phyloP scores from a whole-genome alignment of 768 basidiomycete genomes.

The Pholiota molesta region DNA sequence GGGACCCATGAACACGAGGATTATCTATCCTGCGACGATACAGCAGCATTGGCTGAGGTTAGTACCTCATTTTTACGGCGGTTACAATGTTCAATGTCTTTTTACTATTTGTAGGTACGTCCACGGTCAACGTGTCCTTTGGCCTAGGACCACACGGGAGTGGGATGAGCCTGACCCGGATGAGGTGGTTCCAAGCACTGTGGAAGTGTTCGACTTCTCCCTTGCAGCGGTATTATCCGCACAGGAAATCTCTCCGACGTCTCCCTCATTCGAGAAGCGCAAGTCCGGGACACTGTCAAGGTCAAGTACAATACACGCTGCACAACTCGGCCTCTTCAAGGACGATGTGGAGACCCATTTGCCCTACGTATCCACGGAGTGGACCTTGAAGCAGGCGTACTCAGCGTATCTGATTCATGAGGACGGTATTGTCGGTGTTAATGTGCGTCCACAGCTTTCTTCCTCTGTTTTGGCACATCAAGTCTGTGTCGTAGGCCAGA shows the following conservation, averaged over 20 bases:
- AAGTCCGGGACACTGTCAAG: background rate
- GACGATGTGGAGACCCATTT: background rate
- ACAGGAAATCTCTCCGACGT: background rate
- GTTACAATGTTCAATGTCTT: no score
- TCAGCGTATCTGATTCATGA: slow-evolving; percentile 3
- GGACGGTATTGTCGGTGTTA: background rate
- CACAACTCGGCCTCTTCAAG: background rate
- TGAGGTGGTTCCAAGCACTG: no score
- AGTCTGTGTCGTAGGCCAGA: no score
- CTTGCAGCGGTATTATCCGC: background rate
- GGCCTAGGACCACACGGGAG: no score
- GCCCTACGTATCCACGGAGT: background rate
- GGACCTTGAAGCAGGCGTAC: background rate
- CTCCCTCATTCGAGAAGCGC: no score
- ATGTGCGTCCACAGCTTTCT: background rate
- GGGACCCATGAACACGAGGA: background rate
- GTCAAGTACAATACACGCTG: background rate
- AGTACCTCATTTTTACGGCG: no score
- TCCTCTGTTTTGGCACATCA: background rate
- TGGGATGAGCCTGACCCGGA: no score
- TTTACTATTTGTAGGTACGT: background rate
- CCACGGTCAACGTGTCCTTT: background rate
- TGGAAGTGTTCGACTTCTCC: background rate
- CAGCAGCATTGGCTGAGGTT: slow-evolving; percentile 2
- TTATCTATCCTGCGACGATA: background rate